Conservation (phyloP, 2,329 filamentous ascomycete species). For the Aciculosporium take region DNA sequence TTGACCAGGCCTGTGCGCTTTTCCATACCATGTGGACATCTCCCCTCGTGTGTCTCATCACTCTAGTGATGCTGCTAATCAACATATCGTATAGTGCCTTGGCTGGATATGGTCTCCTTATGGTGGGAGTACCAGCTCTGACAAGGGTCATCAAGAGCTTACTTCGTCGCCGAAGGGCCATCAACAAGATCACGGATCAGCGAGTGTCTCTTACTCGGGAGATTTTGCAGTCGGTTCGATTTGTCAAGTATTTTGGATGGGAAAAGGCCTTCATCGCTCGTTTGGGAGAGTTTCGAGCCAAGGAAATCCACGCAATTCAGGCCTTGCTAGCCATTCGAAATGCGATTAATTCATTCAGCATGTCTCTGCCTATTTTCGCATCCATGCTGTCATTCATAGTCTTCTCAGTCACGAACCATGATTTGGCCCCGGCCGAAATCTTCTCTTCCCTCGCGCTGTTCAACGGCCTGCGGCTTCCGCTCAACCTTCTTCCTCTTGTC, state of each 20-base stretch:
- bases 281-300: constrained; percentile 55
- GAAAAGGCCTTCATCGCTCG: constrained; percentile 73
- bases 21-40: constrained; percentile 89
- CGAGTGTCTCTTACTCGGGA: constrained; percentile 85
- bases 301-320: constrained; percentile 76
- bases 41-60: constrained; percentile 64
- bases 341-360: constrained; percentile 67
- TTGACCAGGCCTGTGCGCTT: constrained; percentile 76
- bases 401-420: constrained; percentile 50
- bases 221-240: constrained; percentile 77
- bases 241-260: constrained; percentile 97
- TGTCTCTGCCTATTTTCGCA: constrained; percentile 83
- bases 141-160: constrained; percentile 64
- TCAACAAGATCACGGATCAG: constrained; percentile 91
- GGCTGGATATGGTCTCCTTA: constrained; percentile 70
- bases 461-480: constrained; percentile 76
- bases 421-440: constrained; percentile 58
- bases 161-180: constrained; percentile 58
- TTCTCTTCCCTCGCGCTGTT: constrained; percentile 93
- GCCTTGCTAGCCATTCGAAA: constrained; percentile 70
- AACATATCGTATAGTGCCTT: constrained; percentile 85
- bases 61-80: constrained; percentile 64
- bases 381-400: constrained; percentile 94
- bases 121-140: constrained; percentile 64
- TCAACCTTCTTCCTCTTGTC: constrained; percentile 78